These are phyloP conservation scores for barley (Hordeum vulgare) DNA, from an alignment of 176 grass and related monocot genomes.

Conservation along the genomic window DNA sequence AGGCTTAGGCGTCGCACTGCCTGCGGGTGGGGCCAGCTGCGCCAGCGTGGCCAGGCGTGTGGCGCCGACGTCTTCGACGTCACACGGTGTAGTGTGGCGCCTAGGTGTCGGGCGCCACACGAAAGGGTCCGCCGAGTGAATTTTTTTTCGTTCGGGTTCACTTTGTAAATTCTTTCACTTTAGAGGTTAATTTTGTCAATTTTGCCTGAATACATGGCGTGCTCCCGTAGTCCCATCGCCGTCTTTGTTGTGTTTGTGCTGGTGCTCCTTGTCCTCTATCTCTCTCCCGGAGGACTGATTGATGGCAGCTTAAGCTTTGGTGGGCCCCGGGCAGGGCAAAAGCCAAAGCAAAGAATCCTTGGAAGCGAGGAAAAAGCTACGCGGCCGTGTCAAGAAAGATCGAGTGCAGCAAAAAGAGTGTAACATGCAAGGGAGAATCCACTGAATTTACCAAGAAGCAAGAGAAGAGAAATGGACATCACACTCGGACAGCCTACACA, in stretches of 20 bases:
- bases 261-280: background rate
- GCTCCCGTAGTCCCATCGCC: background rate
- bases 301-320: conserved; percentile 1
- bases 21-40: no score
- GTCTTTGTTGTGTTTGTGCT: background rate
- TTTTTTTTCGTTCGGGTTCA: no score
- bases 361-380: conserved; percentile 27
- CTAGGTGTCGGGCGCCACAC: no score
- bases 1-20: no score
- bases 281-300: background rate
- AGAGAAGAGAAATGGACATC: background rate
- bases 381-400: background rate
- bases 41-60: no score
- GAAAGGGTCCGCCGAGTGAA: no score
- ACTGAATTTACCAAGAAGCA: background rate
- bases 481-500: background rate
- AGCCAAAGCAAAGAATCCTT: conserved; percentile 20
- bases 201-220: background rate
- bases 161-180: no score
- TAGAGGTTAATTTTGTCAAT: no score
- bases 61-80: no score
- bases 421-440: background rate
- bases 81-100: no score
- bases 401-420: conserved; percentile 10
- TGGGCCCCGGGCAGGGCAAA: conserved; percentile 4